phyloP scores from a whole-genome alignment of 2,329 filamentous ascomycete species.

The Epicoccum sorghinum region DNA sequence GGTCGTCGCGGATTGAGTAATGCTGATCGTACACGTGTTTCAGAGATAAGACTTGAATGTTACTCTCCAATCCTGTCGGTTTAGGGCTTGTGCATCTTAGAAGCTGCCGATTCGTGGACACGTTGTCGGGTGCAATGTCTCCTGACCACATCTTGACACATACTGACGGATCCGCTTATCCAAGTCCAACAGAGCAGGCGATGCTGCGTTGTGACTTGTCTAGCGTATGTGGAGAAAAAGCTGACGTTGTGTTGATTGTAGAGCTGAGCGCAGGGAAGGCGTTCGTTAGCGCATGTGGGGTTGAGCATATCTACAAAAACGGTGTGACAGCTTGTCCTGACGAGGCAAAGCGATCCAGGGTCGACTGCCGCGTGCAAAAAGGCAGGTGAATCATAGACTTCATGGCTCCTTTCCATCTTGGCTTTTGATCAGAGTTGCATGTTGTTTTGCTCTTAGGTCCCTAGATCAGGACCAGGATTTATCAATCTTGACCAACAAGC shows the following conservation, averaged over 20 bases:
- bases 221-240: constrained; percentile 39
- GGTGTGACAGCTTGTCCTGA: constrained; percentile 24
- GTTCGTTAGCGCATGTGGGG: constrained; percentile 38
- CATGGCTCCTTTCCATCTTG: background rate
- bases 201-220: constrained; percentile 27
- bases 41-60: constrained; percentile 1
- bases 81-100: too few relatives aligned
- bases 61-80: too few relatives aligned
- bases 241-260: constrained; percentile 29
- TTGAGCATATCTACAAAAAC: constrained; percentile 22
- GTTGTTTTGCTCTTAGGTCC: background rate
- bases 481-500: background rate
- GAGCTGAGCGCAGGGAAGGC: constrained; percentile 22
- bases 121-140: constrained; percentile 4
- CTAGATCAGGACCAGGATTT: background rate
- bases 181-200: constrained; percentile 9
- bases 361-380: background rate
- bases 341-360: constrained; percentile 28
- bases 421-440: background rate
- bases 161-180: constrained; percentile 6
- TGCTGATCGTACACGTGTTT: background rate
- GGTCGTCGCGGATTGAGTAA: constrained; percentile 17
- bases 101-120: constrained; percentile 21
- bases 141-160: constrained; percentile 25
- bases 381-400: background rate